A percentile compares a stretch with the other conserved stretches of the same genome.
phyloP scores from a whole-genome alignment of 2,329 filamentous ascomycete genomes.

The Colletotrichum agaves region DNA sequence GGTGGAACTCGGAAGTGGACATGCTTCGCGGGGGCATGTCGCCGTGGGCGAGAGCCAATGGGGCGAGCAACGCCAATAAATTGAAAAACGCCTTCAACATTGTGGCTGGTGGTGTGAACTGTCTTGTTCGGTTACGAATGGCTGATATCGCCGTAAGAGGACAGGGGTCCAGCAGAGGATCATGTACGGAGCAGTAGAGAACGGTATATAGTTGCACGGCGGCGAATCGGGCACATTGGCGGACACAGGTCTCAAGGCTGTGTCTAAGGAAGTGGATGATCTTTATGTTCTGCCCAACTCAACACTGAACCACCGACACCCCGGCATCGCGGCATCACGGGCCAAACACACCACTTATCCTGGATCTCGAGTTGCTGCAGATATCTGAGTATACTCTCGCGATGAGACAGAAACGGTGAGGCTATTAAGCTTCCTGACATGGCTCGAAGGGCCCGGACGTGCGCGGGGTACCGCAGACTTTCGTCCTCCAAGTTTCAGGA shows the following conservation, averaged over 20 bases:
- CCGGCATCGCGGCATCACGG: slow-evolving; percentile 3
- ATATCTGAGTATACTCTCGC: slow-evolving; percentile 11
- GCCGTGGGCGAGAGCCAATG: slow-evolving; percentile 8
- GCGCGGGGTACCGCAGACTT: slow-evolving; percentile 29
- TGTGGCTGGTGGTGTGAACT: no score
- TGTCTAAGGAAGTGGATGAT: slow-evolving; percentile 6
- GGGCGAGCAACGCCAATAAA: slow-evolving; percentile 11
- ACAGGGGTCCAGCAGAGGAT: not conserved
- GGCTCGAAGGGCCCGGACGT: slow-evolving; percentile 6
- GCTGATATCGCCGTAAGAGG: rapidly evolving
- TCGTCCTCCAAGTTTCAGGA: slow-evolving; percentile 25
- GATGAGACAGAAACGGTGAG: slow-evolving; percentile 30
- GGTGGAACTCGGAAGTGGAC: slow-evolving; percentile 42
- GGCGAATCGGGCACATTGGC: not conserved
- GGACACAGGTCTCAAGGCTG: not conserved
- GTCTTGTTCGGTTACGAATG: not conserved
- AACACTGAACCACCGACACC: not conserved
- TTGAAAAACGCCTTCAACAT: slow-evolving; percentile 23
- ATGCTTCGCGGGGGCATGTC: slow-evolving; percentile 37
- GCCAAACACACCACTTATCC: not conserved
- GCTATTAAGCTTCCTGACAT: slow-evolving; percentile 3
- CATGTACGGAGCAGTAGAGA: not conserved
- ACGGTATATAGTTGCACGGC: no score
- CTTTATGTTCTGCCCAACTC: not conserved
- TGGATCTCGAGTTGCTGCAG: not conserved